These are phyloP conservation scores for Tetracladium marchalianum DNA, from an alignment of 495 filamentous ascomycete species.

Conservation along the genomic window DNA sequence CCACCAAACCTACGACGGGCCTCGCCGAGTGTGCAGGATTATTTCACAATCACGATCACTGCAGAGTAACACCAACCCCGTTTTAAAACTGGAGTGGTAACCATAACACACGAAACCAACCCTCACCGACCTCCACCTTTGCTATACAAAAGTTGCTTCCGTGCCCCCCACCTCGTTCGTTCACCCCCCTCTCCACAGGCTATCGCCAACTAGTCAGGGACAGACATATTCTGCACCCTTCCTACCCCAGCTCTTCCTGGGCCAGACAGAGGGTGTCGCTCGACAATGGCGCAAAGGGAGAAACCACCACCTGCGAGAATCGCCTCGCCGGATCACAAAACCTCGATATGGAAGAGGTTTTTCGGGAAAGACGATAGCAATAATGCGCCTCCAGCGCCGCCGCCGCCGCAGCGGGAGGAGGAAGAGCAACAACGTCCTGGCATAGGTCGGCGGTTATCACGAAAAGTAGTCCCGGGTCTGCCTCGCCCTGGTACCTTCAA, in stretches of 20 bases:
- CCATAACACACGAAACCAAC: too few relatives aligned
- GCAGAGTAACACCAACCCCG: too few relatives aligned
- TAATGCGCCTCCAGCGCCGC: neutral
- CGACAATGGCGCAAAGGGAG: conserved; percentile 18
- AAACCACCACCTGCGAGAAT: conserved; percentile 11
- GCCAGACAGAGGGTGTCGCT: conserved; percentile 9
- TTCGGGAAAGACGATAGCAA: conserved; percentile 20
- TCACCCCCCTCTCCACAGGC: too few relatives aligned
- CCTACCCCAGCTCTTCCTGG: conserved; percentile 1
- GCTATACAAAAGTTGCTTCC: too few relatives aligned
- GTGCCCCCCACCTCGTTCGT: too few relatives aligned
- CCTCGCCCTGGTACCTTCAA: conserved; percentile 68
- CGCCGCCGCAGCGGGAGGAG: conserved; percentile 3
- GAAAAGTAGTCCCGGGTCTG: conserved; percentile 69
- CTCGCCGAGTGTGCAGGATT: too few relatives aligned
- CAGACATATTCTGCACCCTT: too few relatives aligned
- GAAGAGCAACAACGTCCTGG: conserved; percentile 27
- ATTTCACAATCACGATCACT: too few relatives aligned
- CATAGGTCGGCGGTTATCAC: conserved; percentile 45
- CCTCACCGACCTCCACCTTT: too few relatives aligned
- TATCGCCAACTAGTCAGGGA: too few relatives aligned
- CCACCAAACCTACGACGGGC: too few relatives aligned
- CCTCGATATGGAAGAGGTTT: conserved; percentile 23
- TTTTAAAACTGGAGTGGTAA: too few relatives aligned
- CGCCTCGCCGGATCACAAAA: conserved; percentile 15